Base-by-base conservation (phyloP, 225 moss, liverwort and hornwort species). In the Neckera pumila region DNA sequence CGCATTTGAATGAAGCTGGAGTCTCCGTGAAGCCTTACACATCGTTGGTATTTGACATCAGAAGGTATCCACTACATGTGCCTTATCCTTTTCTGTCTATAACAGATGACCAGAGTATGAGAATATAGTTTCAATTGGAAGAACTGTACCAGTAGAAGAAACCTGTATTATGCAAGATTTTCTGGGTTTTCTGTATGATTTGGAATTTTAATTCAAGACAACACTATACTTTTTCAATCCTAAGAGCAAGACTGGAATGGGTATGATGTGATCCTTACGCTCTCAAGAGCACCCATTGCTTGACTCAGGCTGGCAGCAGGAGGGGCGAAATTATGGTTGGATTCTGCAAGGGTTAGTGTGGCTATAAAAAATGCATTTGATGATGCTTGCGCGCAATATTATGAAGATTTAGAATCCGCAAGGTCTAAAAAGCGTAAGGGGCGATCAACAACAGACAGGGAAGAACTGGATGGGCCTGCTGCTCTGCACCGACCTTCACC, bases 341-440 rank as follows among this genome's bases (percentile, higher is more conserved):
- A 99, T 90, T 86, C 96, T 56, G 93, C 97, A 43, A 95, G 92
- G 92, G 95, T 97, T 66, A 97, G 96, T 92, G 92, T 99, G 90
- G 99, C 96, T 63, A 94, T 99, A 89, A 96, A 96, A 80, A 95
- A 95, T 90, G 95, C 97, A 43, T 99, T 99, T 86, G 96, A 95
- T 73, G 93, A 96, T 92, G 94, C 96, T 36, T 99, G 99, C 80
- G 85, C 88, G 65, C 88, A 95, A 85, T 97, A 96, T 76, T 99
- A 96, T 63, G 94, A 92, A 53, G 91, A 92, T 26, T 62, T 88
- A 72, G 95, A 88, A 75, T 90, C 57, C 23, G 83, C 83, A 78
- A 89, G 91, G 88, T 89, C 88, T 59, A 84, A 57, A 40, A 92
- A 86, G 84, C 88, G 87, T 67, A 92, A 93, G 64, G 88, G 78